These are phyloP conservation scores for Schwanniomyces yamadae DNA, from an alignment of 805 yeast genomes.

Conservation along the genomic window DNA sequence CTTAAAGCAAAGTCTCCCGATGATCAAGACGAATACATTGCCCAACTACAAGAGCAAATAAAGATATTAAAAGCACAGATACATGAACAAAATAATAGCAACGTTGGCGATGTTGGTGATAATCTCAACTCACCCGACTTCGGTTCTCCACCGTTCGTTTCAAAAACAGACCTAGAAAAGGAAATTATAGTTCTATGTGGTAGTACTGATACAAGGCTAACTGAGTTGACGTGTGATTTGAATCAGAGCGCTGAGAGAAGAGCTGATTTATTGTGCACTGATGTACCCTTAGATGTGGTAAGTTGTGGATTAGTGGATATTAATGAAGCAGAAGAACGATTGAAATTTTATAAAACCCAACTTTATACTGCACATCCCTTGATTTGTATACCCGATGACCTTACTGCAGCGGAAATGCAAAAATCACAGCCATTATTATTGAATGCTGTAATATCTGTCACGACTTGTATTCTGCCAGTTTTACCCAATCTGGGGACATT, in stretches of 20 bases:
- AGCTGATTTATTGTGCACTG: conserved; percentile 27
- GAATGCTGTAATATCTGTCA: conserved; percentile 60
- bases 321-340: conserved; percentile 58
- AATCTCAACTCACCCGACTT: not conserved
- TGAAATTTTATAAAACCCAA: conserved; percentile 47
- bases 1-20: conserved; percentile 7
- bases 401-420: conserved; percentile 49
- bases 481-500: conserved; percentile 20
- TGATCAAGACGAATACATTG: conserved; percentile 16
- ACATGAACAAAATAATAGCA: not conserved
- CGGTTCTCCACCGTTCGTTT: conserved; percentile 22
- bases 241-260: conserved; percentile 47
- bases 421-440: conserved; percentile 59
- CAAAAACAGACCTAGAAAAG: conserved; percentile 38
- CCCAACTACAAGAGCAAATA: conserved; percentile 21
- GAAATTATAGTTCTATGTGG: conserved; percentile 40
- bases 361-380: conserved; percentile 55
- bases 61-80: conserved; percentile 16
- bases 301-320: conserved; percentile 54
- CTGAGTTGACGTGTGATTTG: conserved; percentile 45
- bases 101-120: not conserved
- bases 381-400: conserved; percentile 48
- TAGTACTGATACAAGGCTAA: conserved; percentile 30
- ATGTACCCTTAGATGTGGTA: conserved; percentile 47
- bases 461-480: conserved; percentile 44